phyloP scores from a whole-genome alignment of 805 yeast genomes.

The baker's yeast (Saccharomyces cerevisiae) region DNA sequence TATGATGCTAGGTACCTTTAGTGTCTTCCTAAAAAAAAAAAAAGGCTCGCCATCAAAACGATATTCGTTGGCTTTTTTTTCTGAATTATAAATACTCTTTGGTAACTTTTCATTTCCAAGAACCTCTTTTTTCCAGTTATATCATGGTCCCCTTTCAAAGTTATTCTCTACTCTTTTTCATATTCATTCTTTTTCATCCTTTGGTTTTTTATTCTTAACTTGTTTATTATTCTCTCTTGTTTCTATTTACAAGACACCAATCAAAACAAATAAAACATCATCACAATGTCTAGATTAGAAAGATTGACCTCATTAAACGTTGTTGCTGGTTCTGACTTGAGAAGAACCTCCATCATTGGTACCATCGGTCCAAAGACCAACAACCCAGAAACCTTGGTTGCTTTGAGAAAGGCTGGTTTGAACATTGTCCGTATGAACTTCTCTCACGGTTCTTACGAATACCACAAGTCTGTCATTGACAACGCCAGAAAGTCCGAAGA shows the following conservation, averaged over 20 bases:
- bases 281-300: constrained; percentile 49
- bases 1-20: neutral
- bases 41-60: neutral
- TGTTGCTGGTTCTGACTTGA: constrained; percentile 68
- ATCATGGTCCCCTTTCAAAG: neutral
- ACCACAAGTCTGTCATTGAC: constrained; percentile 95
- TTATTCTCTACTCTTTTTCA: neutral
- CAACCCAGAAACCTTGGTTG: constrained; percentile 71
- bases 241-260: neutral
- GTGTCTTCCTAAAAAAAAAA: neutral
- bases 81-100: neutral
- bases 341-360: constrained; percentile 96
- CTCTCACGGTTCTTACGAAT: constrained; percentile 96
- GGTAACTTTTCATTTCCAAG: neutral
- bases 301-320: constrained; percentile 80
- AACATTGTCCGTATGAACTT: constrained; percentile 98
- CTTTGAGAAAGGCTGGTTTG: constrained; percentile 92
- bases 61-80: neutral
- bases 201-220: neutral
- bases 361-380: constrained; percentile 99
- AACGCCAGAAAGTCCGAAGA: constrained; percentile 92
- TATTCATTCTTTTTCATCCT: neutral
- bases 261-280: constrained; percentile 8
- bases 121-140: neutral
- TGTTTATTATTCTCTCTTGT: neutral